These are phyloP conservation scores for Sarocladium strictum DNA, from an alignment of 2,329 filamentous ascomycete genomes.

Conservation along the genomic window DNA sequence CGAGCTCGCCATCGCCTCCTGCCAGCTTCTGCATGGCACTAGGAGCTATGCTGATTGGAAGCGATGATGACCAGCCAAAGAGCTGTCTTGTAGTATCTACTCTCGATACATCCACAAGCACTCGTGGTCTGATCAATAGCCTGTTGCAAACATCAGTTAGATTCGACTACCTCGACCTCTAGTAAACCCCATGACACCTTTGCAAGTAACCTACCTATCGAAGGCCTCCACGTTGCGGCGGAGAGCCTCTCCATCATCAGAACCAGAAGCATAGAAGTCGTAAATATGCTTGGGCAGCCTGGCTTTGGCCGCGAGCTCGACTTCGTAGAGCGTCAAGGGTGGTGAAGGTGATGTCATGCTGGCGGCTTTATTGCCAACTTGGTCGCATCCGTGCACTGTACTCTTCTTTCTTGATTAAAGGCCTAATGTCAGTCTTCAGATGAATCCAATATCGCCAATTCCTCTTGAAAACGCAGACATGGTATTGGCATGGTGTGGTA, in stretches of 20 bases:
- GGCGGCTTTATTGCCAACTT: not conserved
- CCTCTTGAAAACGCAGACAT: too few species aligned
- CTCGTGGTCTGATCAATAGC: slow-evolving; percentile 8
- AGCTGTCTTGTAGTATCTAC: slow-evolving; percentile 1
- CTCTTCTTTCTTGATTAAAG: too few species aligned
- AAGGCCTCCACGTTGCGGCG: slow-evolving; percentile 3
- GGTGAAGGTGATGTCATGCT: not conserved
- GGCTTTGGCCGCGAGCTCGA: slow-evolving; percentile 7
- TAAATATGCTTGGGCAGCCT: slow-evolving; percentile 10
- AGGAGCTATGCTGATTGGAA: slow-evolving; percentile 6
- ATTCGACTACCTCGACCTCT: not conserved
- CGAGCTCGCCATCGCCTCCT: slow-evolving; percentile 2
- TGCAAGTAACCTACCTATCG: not conserved
- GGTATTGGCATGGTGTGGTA: too few species aligned
- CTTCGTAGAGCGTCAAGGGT: slow-evolving; percentile 7
- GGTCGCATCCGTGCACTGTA: not conserved
- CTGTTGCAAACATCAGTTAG: not conserved
- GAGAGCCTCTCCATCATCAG: slow-evolving; percentile 8
- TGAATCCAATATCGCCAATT: too few species aligned
- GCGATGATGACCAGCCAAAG: slow-evolving; percentile 1
- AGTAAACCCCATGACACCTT: not conserved
- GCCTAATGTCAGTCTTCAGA: too few species aligned
- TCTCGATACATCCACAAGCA: slow-evolving; percentile 1
- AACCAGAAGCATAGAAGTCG: slow-evolving; percentile 10
- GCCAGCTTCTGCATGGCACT: slow-evolving; percentile 9